phyloP scores from a whole-genome alignment of 2,329 filamentous ascomycete species.

The Aspergillus novoparasiticus region DNA sequence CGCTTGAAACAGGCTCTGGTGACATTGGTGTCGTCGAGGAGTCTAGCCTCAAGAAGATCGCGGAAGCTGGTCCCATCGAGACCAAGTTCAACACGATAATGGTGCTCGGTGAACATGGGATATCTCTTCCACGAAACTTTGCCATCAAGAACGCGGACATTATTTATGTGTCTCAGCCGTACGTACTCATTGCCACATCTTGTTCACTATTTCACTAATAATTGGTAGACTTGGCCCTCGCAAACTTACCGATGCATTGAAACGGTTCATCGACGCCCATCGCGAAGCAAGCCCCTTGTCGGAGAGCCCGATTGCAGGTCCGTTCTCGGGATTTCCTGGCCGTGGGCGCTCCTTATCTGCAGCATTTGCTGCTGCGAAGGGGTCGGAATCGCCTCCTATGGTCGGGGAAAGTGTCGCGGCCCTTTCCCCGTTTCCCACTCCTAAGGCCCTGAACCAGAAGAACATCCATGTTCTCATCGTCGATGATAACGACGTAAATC shows the following conservation, averaged over 20 bases:
- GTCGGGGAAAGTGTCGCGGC: constrained; percentile 18
- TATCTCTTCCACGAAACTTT: constrained; percentile 7
- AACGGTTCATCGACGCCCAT: constrained; percentile 11
- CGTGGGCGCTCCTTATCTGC: constrained; percentile 19
- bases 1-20: constrained; percentile 22
- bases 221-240: constrained; percentile 29
- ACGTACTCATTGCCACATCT: constrained; percentile 4
- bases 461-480: constrained; percentile 39
- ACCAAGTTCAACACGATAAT: constrained; percentile 23
- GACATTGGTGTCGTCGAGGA: constrained; percentile 34
- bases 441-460: constrained; percentile 2
- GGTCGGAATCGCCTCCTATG: constrained; percentile 19
- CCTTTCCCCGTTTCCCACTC: constrained; percentile 4
- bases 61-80: constrained; percentile 10
- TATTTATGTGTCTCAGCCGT: constrained; percentile 32
- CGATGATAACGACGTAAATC: constrained; percentile 47
- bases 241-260: constrained; percentile 26
- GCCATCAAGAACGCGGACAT: constrained; percentile 20
- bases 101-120: constrained; percentile 22
- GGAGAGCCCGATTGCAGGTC: constrained; percentile 10
- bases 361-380: constrained; percentile 19
- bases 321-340: constrained; percentile 11
- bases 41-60: constrained; percentile 21
- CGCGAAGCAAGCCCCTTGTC: background rate
- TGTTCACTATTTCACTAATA: constrained; percentile 14